A percentile compares a stretch with the other conserved stretches of the same genome.
Evolutionary conservation across 1,284 basidiomycete genomes (phyloP).

Genomic region (Ustilago sp.): DNA sequence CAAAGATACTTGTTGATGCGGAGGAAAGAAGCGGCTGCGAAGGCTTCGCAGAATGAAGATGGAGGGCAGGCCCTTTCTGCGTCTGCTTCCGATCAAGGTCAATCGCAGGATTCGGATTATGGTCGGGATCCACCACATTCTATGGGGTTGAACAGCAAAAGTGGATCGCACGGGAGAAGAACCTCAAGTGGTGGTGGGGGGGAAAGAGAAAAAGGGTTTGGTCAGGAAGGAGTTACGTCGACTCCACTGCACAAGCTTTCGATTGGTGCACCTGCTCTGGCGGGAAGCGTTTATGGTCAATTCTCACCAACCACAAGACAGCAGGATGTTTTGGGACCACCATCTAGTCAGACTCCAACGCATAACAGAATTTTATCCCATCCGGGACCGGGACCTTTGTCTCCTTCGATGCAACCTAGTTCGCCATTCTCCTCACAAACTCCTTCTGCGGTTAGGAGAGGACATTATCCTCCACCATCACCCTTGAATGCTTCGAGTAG

Average conservation of each 20-base stretch:
- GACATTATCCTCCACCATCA: conserved; percentile 37
- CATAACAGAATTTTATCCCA: conserved; percentile 42
- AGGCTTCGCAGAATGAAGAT: conserved; percentile 32
- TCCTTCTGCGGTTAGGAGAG: conserved; percentile 33
- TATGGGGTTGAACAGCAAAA: conserved; percentile 26
- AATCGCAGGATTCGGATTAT: conserved; percentile 49
- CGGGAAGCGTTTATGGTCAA: conserved; percentile 43
- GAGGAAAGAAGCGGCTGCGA: conserved; percentile 65
- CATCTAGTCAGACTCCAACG: conserved; percentile 32
- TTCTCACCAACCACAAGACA: conserved; percentile 25
- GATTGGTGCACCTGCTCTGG: conserved; percentile 47
- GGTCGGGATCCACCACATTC: conserved; percentile 26
- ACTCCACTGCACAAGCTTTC: conserved; percentile 55
- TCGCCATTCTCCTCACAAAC: conserved; percentile 42
- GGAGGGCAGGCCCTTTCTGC: conserved; percentile 39
- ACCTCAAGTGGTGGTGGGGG: conserved; percentile 12
- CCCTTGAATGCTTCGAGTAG: conserved; percentile 26
- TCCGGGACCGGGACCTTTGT: conserved; percentile 20
- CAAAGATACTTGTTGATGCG: conserved; percentile 69
- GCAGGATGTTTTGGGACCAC: conserved; percentile 9
- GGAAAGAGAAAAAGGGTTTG: neutral
- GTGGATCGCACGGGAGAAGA: conserved; percentile 25
- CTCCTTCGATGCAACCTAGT: conserved; percentile 36
- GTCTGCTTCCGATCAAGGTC: conserved; percentile 46
- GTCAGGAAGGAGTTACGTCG: conserved; percentile 24